Evolutionary conservation across 768 basidiomycete species (phyloP), one percentile per base, ranked within the genome.

Genomic region (Rhodotorula diobovata): DNA sequence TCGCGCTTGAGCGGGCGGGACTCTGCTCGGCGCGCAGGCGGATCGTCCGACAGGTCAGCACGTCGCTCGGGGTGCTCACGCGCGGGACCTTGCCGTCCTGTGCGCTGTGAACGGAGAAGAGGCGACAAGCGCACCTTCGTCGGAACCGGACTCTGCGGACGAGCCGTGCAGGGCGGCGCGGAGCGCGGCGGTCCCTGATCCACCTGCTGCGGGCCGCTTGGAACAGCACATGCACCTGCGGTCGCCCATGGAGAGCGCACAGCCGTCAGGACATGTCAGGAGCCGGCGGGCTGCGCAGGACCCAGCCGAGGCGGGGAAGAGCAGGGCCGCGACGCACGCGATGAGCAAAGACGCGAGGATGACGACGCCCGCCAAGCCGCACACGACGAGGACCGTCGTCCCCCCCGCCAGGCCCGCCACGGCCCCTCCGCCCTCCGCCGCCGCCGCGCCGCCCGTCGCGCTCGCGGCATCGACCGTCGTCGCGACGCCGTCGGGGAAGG

Each of bases 221-320:
- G 72, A 85, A 85, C 30, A 82, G 79, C 53, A 86, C 85, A 57
- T 57, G 34, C 34, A 37, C 9, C 56, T 57, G 56, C 23, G 7
- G 46, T 39, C 39, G 39, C 39, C 9, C 39, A 39, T 39, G n/a
- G n/a, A n/a, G n/a, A n/a, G n/a, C n/a, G n/a, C n/a, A n/a, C n/a
- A n/a, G n/a, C n/a, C n/a, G n/a, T n/a, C 18, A 46, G 4, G 45
- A 16, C 5, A 9, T 16, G 41, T 41, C 41, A 41, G 41, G 41
- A 41, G 41, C 10, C 41, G 41, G 10, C 41, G 41, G 9, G 41
- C 41, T 41, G 41, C 41, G 16, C 10, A 16, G 41, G 41, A 41
- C 16, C 41, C n/a, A n/a, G n/a, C n/a, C n/a, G 45, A 20, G 16
- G 20, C 12, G 45, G 11, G 20, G 15, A 21, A 18, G 45, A 45